Conservation (phyloP, 2,329 filamentous ascomycete genomes). For the Dichotomopilus funicola region DNA sequence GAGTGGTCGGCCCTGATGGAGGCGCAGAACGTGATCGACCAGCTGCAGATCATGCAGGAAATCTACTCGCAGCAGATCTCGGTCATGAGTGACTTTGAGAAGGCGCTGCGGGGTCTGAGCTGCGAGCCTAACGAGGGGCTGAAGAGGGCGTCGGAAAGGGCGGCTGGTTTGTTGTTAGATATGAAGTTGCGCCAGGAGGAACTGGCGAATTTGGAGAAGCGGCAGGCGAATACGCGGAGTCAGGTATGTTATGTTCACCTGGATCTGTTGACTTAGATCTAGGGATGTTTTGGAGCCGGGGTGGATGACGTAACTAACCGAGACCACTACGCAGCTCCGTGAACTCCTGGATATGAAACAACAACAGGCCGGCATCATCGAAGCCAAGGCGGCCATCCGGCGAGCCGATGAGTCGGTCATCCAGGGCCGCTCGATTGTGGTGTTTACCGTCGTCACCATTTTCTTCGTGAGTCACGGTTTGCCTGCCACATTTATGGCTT, state of each 20-base stretch:
- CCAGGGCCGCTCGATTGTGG: slow-evolving; percentile 29
- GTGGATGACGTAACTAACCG: background rate
- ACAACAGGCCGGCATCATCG: slow-evolving; percentile 31
- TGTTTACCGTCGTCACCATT: slow-evolving; percentile 32
- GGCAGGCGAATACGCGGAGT: slow-evolving; percentile 24
- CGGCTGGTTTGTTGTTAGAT: slow-evolving; percentile 15
- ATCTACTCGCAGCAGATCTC: slow-evolving; percentile 22
- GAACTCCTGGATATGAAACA: slow-evolving; percentile 29
- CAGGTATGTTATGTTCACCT: slow-evolving; percentile 17
- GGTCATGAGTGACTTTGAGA: slow-evolving; percentile 21
- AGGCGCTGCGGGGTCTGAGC: slow-evolving; percentile 15
- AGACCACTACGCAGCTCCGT: slow-evolving; percentile 19
- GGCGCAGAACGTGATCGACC: slow-evolving; percentile 20
- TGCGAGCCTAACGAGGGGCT: slow-evolving; percentile 7
- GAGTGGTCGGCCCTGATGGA: slow-evolving; percentile 22
- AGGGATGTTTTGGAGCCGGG: background rate
- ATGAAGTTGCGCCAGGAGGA: slow-evolving; percentile 23
- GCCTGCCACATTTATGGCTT: too few relatives aligned
- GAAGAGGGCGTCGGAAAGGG: slow-evolving; percentile 10
- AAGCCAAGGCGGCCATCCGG: slow-evolving; percentile 28
- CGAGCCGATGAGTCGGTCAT: slow-evolving; percentile 27
- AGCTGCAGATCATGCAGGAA: slow-evolving; percentile 23
- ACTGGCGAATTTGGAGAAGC: slow-evolving; percentile 24
- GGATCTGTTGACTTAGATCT: background rate
- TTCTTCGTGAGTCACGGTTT: slow-evolving; percentile 26